These are phyloP conservation scores for Fusarium sacchari DNA, from an alignment of 2,329 filamentous ascomycete species.

Conservation along the genomic window DNA sequence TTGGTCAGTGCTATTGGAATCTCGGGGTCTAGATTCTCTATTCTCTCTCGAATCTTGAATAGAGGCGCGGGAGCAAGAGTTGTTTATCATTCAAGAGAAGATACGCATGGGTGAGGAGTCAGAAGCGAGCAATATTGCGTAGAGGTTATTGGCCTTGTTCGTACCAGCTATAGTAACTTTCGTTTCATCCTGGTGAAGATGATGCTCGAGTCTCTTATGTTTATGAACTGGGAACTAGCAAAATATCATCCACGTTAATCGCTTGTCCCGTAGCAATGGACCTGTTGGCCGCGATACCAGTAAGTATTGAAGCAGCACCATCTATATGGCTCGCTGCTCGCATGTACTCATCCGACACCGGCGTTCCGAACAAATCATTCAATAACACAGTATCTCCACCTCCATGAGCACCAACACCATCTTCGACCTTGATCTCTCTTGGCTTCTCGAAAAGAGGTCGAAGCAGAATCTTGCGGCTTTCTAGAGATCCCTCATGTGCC, in stretches of 20 bases:
- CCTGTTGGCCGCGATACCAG: conserved; percentile 67
- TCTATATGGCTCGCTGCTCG: conserved; percentile 68
- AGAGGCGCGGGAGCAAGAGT: conserved; percentile 69
- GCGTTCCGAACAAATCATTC: conserved; percentile 66
- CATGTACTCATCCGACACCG: conserved; percentile 60
- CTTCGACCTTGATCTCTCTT: conserved; percentile 61
- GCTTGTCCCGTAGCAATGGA: conserved; percentile 67
- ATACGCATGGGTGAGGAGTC: conserved; percentile 26
- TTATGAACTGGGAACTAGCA: conserved; percentile 39
- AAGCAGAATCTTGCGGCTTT: conserved; percentile 59
- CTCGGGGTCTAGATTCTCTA: no score
- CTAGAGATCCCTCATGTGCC: conserved; percentile 62
- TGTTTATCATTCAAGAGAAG: conserved; percentile 57
- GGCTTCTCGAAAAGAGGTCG: conserved; percentile 67
- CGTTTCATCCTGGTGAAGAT: not conserved
- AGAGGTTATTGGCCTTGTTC: not conserved
- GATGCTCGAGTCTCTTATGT: not conserved
- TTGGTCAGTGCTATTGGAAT: conserved; percentile 64
- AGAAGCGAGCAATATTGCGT: not conserved
- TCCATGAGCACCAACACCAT: conserved; percentile 66
- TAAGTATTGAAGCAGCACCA: conserved; percentile 67
- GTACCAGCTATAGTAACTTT: not conserved
- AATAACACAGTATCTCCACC: conserved; percentile 68
- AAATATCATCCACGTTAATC: conserved; percentile 64
- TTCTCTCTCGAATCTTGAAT: conserved; percentile 71